Evolutionary conservation across 352 stramenopile species (phyloP).

Genomic region (Phytopythium mirpurense): DNA sequence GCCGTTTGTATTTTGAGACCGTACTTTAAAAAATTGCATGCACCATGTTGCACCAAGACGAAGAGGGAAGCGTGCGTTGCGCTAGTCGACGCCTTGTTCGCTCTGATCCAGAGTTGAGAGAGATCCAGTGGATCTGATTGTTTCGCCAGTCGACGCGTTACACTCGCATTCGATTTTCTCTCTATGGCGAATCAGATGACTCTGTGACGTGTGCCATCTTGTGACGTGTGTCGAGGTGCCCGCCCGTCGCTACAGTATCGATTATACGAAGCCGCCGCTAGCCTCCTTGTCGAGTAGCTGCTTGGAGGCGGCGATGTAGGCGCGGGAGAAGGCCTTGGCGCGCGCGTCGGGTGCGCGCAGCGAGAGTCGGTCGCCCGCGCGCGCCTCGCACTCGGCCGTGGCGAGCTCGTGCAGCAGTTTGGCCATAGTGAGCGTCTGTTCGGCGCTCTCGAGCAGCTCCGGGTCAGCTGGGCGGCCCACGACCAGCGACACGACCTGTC

Average conservation of each 20-base stretch:
- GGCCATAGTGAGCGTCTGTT: slow-evolving; percentile 72
- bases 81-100: not conserved
- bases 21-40: no score
- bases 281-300: slow-evolving; percentile 66
- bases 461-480: slow-evolving; percentile 29
- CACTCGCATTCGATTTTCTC: no score
- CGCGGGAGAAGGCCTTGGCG: slow-evolving; percentile 61
- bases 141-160: not conserved
- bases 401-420: slow-evolving; percentile 72
- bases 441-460: slow-evolving; percentile 47
- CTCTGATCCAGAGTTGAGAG: no score
- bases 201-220: no score
- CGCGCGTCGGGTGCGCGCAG: slow-evolving; percentile 36
- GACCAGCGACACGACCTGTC: slow-evolving; percentile 28
- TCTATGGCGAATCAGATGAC: no score
- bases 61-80: not conserved
- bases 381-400: slow-evolving; percentile 60
- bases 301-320: slow-evolving; percentile 63
- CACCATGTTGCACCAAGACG: no score
- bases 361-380: slow-evolving; percentile 55
- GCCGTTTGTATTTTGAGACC: no score
- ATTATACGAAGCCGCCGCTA: slow-evolving; percentile 1
- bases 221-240: no score
- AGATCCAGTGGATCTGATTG: not conserved
- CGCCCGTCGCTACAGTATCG: no score